A percentile compares a stretch with the other conserved stretches of the same genome.
These are phyloP conservation scores for carrot (Daucus carota) DNA, from an alignment of 129 eudicot genomes.

Conservation along the genomic window DH1_v3.0 NC_030384.2:34276501-34277000, in stretches of 20 bases:
- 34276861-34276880: neutral
- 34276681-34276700: neutral
- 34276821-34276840: neutral
- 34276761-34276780: neutral
- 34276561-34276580: neutral
- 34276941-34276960: neutral
- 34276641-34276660: neutral
- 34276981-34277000: neutral
- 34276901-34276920: slow-evolving; percentile 6
- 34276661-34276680: neutral
- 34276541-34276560: neutral
- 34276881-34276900: neutral
- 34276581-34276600: slow-evolving; percentile 11
- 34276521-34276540: neutral
- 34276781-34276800: neutral
- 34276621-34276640: neutral
- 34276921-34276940: neutral
- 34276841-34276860: neutral
- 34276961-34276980: neutral
- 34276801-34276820: neutral
- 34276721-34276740: neutral
- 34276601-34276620: neutral
- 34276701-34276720: neutral
- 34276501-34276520: neutral
- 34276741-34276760: neutral